phyloP scores from a whole-genome alignment of 1,284 basidiomycete genomes.

The Clitocybe nebularis region DNA sequence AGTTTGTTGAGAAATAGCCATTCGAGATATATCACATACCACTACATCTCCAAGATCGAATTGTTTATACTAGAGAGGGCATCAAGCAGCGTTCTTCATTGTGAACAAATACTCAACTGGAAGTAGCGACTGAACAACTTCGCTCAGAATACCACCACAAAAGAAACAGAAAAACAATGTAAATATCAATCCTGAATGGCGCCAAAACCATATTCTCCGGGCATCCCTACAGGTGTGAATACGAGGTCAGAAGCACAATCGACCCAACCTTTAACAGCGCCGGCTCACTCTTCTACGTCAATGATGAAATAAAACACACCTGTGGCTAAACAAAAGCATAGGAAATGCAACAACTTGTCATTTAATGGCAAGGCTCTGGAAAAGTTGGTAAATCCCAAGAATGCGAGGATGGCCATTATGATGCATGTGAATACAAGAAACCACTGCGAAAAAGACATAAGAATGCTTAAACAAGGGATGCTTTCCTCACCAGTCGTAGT shows the following conservation, averaged over 20 bases:
- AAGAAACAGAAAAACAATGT: conserved; percentile 70
- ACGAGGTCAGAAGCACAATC: neutral
- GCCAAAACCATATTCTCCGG: conserved; percentile 80
- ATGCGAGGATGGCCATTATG: conserved; percentile 62
- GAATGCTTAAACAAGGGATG: conserved; percentile 7
- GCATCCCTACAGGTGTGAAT: conserved; percentile 51
- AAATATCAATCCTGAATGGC: conserved; percentile 68
- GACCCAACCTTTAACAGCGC: neutral
- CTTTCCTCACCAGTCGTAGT: conserved; percentile 59
- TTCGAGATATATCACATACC: conserved; percentile 23
- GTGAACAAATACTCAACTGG: conserved; percentile 46
- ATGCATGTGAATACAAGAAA: conserved; percentile 63
- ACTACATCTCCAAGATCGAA: conserved; percentile 78
- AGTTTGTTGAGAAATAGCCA: conserved; percentile 3
- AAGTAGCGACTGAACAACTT: conserved; percentile 78
- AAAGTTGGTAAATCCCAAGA: conserved; percentile 73
- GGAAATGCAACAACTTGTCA: conserved; percentile 82
- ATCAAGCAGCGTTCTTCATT: conserved; percentile 7
- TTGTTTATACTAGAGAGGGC: conserved; percentile 56
- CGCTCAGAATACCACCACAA: conserved; percentile 81
- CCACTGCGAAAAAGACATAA: conserved; percentile 48
- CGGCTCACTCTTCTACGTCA: conserved; percentile 78
- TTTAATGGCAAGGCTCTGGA: conserved; percentile 65
- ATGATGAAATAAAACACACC: conserved; percentile 84
- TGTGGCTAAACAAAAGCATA: conserved; percentile 77